Evolutionary conservation across 1,284 basidiomycete species (phyloP), one percentile per base, ranked within the genome.

Genomic region (Malassezia cuniculi): DNA sequence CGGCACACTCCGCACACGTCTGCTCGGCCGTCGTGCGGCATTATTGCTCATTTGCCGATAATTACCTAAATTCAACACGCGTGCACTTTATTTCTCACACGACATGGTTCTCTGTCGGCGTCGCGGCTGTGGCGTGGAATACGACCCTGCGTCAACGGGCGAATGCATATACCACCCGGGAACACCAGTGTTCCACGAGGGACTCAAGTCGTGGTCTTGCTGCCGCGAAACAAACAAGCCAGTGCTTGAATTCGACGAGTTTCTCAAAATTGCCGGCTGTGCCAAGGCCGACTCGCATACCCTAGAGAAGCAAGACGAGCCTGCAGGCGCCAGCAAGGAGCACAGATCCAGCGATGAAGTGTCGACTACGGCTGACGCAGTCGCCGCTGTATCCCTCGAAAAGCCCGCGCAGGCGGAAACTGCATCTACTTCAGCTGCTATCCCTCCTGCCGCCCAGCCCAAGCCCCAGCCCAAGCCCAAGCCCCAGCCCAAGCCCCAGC

Each of bases 161-260:
- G 20, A 16, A 27, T 12, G 63, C 43, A 36, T 19, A n/a, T 52
- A 55, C 46, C 63, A 66, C 34, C 60, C 63, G 1, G 63, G 63
- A 33, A 50, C 55, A 6, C 61, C 63, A 17, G 53, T 66, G 26
- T 66, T 66, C 39, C 63, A 65, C 48, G 63, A 66, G 37, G 61
- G 61, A 12, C 54, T 54, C 29, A 66, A 66, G 41, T 62, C 59
- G 1, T 66, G 63, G 63, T 65, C 63, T 2, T 66, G 63, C 51
- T 66, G 63, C 55, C 50, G 59, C 22, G 50, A 59, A 6, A 49
- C 45, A 15, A 60, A 65, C 55, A 65, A 65, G 48, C 61, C 63
- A 9, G 63, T 66, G 34, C 41, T 65, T 41, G 63, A 66, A 31
- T 66, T 66, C 36, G 63, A 66, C 22, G 55, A 64, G 24, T 64